phyloP scores from a whole-genome alignment of 2,329 filamentous ascomycete genomes.

The Talaromyces albobiverticillius region DNA sequence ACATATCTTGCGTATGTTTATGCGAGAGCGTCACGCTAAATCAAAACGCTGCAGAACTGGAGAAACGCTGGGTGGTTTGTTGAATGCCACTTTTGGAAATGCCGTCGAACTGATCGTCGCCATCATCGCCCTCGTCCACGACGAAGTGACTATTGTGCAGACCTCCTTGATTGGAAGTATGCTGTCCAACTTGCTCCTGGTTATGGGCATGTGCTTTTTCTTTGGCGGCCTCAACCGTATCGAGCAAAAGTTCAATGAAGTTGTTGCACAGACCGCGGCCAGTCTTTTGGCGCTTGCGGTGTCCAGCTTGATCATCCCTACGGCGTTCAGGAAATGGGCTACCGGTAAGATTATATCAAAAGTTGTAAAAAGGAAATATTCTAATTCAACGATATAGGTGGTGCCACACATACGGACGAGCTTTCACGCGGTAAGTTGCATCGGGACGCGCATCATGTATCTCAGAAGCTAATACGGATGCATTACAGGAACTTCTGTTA shows the following conservation, averaged over 20 bases:
- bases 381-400: slow-evolving; percentile 1
- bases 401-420: slow-evolving; percentile 12
- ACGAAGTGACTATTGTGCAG: slow-evolving; percentile 80
- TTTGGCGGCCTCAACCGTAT: slow-evolving; percentile 73
- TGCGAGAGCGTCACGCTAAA: slow-evolving; percentile 15
- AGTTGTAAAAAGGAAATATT: background rate
- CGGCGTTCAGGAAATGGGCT: slow-evolving; percentile 69
- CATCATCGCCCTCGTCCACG: slow-evolving; percentile 73
- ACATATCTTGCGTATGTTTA: slow-evolving; percentile 30
- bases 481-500: slow-evolving; percentile 59
- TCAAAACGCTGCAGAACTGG: slow-evolving; percentile 53
- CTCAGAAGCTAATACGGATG: slow-evolving; percentile 23
- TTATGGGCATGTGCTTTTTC: slow-evolving; percentile 92
- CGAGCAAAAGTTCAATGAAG: slow-evolving; percentile 88
- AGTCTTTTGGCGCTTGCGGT: slow-evolving; percentile 77
- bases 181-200: slow-evolving; percentile 82
- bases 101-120: slow-evolving; percentile 87
- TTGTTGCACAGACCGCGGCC: slow-evolving; percentile 84
- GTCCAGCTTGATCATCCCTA: slow-evolving; percentile 81
- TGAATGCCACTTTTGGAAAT: slow-evolving; percentile 90
- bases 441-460: background rate
- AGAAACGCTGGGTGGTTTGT: slow-evolving; percentile 80
- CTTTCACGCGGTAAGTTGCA: slow-evolving; percentile 13
- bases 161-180: slow-evolving; percentile 91
- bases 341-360: slow-evolving; percentile 23